These are phyloP conservation scores for Salvia splendens DNA, from an alignment of 257 asterid genomes.

Conservation along the genomic window DNA sequence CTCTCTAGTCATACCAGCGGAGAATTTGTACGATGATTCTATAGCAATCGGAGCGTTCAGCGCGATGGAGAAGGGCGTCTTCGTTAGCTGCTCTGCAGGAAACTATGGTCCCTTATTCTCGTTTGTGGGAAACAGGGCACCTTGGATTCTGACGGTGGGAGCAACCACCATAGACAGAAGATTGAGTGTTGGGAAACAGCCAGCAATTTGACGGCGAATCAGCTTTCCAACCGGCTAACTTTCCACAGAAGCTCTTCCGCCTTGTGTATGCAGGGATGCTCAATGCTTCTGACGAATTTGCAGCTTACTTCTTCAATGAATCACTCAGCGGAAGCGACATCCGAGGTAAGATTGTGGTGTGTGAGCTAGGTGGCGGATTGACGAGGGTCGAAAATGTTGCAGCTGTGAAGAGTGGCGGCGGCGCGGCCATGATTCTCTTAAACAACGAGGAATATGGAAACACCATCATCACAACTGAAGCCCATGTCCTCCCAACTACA, in stretches of 20 bases:
- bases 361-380: conserved; percentile 20
- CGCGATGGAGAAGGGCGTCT: conserved; percentile 33
- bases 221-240: neutral
- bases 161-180: conserved; percentile 38
- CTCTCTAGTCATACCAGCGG: conserved; percentile 17
- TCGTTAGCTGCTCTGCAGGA: conserved; percentile 38
- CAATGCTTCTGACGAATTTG: neutral
- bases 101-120: conserved; percentile 24
- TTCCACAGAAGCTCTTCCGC: neutral
- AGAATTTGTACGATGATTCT: neutral
- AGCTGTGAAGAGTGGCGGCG: conserved; percentile 32
- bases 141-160: conserved; percentile 45
- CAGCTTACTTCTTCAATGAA: neutral
- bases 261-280: neutral
- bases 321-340: neutral
- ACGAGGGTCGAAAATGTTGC: neutral
- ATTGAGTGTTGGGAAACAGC: conserved; percentile 27
- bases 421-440: conserved; percentile 33
- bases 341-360: conserved; percentile 37
- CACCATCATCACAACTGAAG: neutral
- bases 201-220: conserved; percentile 27
- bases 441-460: neutral
- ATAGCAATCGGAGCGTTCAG: conserved; percentile 36
- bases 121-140: conserved; percentile 27
- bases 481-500: neutral